These are phyloP conservation scores for Phalaenopsis aphrodite DNA, from an alignment of 106 monocot species.

Conservation along the genomic window DNA sequence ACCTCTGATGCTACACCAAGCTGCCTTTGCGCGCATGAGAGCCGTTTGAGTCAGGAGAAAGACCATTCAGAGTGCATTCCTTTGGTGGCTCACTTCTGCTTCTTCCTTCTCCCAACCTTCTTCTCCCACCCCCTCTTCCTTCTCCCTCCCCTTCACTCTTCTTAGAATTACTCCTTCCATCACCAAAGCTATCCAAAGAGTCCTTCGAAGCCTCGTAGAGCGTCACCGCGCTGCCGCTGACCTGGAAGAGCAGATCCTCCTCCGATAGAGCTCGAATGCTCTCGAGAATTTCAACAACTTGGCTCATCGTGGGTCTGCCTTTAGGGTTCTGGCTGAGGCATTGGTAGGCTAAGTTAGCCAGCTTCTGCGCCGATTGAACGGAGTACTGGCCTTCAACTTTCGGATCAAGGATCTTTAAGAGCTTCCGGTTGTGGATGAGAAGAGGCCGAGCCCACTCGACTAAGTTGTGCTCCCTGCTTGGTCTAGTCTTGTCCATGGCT, in stretches of 20 bases:
- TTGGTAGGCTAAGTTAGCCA: conserved; percentile 49
- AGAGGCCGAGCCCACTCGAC: conserved; percentile 73
- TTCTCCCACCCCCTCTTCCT: conserved; percentile 10
- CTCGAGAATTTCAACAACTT: conserved; percentile 50
- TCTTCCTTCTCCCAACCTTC: conserved; percentile 27
- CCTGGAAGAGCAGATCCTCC: conserved; percentile 16
- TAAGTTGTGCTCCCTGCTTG: conserved; percentile 51
- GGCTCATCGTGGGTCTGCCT: conserved; percentile 48
- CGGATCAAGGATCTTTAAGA: conserved; percentile 48
- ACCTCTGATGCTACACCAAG: background rate
- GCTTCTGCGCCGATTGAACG: conserved; percentile 15
- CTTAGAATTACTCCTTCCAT: conserved; percentile 1
- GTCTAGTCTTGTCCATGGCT: conserved; percentile 53
- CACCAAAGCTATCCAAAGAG: conserved; percentile 1
- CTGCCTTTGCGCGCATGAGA: conserved; percentile 3
- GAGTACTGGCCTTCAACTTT: conserved; percentile 47
- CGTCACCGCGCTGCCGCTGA: conserved; percentile 30
- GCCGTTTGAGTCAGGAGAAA: conserved; percentile 8
- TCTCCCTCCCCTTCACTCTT: conserved; percentile 2
- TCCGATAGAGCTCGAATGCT: conserved; percentile 24
- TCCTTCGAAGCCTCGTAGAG: conserved; percentile 61
- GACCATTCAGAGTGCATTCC: conserved; percentile 12
- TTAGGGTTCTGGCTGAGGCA: conserved; percentile 66
- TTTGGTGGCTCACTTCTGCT: conserved; percentile 53
- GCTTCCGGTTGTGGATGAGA: conserved; percentile 42